Conservation (phyloP, 129 eudicot genomes). For the Escallonia rubra region DNA sequence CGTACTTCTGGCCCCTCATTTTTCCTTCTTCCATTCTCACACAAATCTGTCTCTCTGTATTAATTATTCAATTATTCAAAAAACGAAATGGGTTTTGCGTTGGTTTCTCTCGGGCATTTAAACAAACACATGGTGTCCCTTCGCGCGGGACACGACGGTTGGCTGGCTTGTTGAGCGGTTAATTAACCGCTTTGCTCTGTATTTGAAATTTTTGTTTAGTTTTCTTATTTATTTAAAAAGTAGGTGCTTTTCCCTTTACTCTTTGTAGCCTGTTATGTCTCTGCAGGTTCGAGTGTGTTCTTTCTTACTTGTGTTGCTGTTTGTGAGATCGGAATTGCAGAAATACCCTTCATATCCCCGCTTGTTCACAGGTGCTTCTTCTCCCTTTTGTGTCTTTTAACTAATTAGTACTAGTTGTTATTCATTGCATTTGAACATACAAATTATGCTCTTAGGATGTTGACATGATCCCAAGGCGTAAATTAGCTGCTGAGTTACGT, state of each 20-base stretch:
- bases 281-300: conserved; percentile 4
- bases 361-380: conserved; percentile 27
- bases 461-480: too few relatives aligned
- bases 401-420: not conserved
- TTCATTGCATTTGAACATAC: not conserved
- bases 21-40: too few relatives aligned
- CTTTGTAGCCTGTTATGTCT: conserved; percentile 4
- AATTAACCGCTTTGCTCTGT: conserved; percentile 15
- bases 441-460: not conserved
- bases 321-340: conserved; percentile 9
- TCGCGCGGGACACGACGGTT: too few relatives aligned
- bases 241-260: not conserved
- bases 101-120: too few relatives aligned
- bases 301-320: conserved; percentile 17
- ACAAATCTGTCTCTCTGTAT: too few relatives aligned
- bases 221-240: not conserved
- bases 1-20: too few relatives aligned
- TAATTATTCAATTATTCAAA: too few relatives aligned
- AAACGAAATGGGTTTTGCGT: too few relatives aligned
- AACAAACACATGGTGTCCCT: too few relatives aligned
- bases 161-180: conserved; percentile 18
- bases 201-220: not conserved
- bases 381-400: not conserved
- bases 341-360: conserved; percentile 16
- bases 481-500: not conserved